phyloP scores from a whole-genome alignment of 495 filamentous ascomycete species.

The Pyrenula aspistea region DNA sequence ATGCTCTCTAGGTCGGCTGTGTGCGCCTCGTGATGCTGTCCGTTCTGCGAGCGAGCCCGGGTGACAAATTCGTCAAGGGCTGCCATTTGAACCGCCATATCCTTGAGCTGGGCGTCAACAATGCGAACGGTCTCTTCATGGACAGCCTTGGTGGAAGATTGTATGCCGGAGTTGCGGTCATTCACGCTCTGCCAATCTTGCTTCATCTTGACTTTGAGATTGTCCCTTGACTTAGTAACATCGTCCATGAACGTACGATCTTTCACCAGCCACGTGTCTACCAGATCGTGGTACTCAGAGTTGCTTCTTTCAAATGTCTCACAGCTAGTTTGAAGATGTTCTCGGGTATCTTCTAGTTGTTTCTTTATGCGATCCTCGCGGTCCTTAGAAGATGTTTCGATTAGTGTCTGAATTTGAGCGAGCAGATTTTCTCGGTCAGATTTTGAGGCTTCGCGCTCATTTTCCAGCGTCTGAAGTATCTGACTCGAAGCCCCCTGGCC shows the following conservation, averaged over 20 bases:
- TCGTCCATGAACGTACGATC: constrained; percentile 59
- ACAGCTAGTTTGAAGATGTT: constrained; percentile 48
- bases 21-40: constrained; percentile 57
- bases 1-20: constrained; percentile 47
- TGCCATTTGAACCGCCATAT: constrained; percentile 77
- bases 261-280: constrained; percentile 63
- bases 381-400: constrained; percentile 59
- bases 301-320: constrained; percentile 51
- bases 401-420: constrained; percentile 58
- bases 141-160: constrained; percentile 69
- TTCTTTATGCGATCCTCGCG: constrained; percentile 61
- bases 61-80: constrained; percentile 84
- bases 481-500: constrained; percentile 51
- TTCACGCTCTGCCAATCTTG: constrained; percentile 81
- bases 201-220: constrained; percentile 67
- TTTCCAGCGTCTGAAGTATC: constrained; percentile 59
- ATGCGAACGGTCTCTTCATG: constrained; percentile 86
- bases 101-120: constrained; percentile 76
- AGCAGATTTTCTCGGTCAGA: constrained; percentile 63
- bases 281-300: constrained; percentile 51
- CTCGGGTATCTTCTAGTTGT: constrained; percentile 46
- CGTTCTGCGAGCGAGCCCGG: constrained; percentile 72
- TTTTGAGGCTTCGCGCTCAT: constrained; percentile 64
- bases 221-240: constrained; percentile 58
- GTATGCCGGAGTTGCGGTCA: constrained; percentile 66